A percentile compares a stretch with the other conserved stretches of the same genome.
phyloP scores from a whole-genome alignment of 768 basidiomycete species.

The Auricularia sp. region DNA sequence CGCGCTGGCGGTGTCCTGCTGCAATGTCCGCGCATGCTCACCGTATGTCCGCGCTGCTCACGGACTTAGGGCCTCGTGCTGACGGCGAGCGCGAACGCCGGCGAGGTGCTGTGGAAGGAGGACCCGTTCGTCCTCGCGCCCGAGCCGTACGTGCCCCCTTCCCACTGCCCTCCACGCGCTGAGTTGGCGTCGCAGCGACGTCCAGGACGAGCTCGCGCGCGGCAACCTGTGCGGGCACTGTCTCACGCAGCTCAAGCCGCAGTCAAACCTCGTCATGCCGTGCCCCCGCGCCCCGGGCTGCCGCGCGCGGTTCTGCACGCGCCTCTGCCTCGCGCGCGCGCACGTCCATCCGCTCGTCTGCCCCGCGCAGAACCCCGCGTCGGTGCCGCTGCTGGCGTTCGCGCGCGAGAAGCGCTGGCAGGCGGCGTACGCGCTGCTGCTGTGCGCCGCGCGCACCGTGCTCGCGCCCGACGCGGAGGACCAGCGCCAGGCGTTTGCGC shows the following conservation, averaged over 20 bases:
- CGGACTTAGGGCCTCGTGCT: constrained; percentile 52
- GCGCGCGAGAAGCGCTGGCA: constrained; percentile 58
- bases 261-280: constrained; percentile 26
- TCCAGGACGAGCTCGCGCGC: neutral
- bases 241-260: constrained; percentile 44
- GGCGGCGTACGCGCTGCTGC: constrained; percentile 57
- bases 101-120: constrained; percentile 76
- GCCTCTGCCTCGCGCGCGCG: constrained; percentile 59
- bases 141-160: constrained; percentile 46
- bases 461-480: constrained; percentile 32
- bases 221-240: constrained; percentile 56
- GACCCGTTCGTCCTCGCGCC: constrained; percentile 73
- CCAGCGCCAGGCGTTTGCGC: neutral
- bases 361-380: constrained; percentile 61
- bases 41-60: no score
- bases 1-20: no score
- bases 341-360: constrained; percentile 63
- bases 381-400: constrained; percentile 46
- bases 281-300: constrained; percentile 49
- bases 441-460: constrained; percentile 54
- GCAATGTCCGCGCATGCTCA: no score
- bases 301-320: constrained; percentile 65
- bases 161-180: no score
- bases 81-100: constrained; percentile 50
- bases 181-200: neutral